phyloP scores from a whole-genome alignment of 139 green algal species.

The Micromonas commoda region DNA sequence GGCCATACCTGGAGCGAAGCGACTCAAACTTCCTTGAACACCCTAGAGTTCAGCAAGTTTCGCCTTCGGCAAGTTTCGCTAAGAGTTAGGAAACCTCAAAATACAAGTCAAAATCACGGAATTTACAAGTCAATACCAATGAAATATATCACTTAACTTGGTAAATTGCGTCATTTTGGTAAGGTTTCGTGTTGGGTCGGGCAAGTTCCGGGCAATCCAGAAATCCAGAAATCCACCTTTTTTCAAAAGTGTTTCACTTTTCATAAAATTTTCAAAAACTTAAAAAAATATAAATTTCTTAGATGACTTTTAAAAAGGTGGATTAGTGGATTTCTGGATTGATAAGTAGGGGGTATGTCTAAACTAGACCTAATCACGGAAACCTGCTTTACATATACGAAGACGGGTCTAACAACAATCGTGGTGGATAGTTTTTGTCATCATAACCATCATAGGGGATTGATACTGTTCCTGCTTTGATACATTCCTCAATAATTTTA shows the following conservation, averaged over 20 bases:
- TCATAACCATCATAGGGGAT: too few species aligned
- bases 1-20: not conserved
- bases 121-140: not conserved
- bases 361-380: not conserved
- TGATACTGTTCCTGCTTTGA: too few species aligned
- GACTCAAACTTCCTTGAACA: not conserved
- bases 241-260: not conserved
- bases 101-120: not conserved
- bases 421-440: not conserved
- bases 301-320: not conserved
- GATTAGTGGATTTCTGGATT: not conserved
- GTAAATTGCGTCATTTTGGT: not conserved
- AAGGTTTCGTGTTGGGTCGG: not conserved
- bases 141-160: not conserved
- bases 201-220: not conserved
- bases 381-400: not conserved
- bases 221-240: not conserved
- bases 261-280: not conserved
- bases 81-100: not conserved
- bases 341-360: not conserved
- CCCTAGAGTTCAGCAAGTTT: not conserved
- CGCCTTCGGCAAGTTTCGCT: not conserved
- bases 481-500: too few species aligned
- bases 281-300: too few species aligned
- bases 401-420: not conserved